A percentile compares a stretch with the other conserved stretches of the same genome.
These are phyloP conservation scores for Rhizopogon vulgaris DNA, from an alignment of 768 basidiomycete genomes.

Conservation along the genomic window DNA sequence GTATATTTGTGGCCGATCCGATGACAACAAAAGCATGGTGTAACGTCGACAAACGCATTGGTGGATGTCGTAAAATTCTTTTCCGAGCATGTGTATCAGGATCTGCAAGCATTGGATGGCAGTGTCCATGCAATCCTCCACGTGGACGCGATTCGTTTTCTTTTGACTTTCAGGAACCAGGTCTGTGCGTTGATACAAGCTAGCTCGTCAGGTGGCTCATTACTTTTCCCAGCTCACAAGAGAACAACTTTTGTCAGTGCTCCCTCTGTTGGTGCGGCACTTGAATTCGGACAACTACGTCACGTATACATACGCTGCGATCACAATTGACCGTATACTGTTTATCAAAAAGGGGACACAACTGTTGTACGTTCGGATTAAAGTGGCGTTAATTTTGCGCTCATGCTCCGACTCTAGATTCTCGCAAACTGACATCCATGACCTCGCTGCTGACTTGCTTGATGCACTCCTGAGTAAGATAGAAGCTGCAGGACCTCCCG, in stretches of 20 bases:
- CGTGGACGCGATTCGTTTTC: constrained; percentile 93
- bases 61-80: constrained; percentile 96
- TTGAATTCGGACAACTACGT: constrained; percentile 84
- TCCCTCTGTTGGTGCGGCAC: constrained; percentile 81
- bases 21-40: constrained; percentile 60
- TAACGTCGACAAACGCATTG: constrained; percentile 86
- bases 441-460: constrained; percentile 70
- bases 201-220: not conserved
- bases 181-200: constrained; percentile 31
- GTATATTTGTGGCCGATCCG: not conserved
- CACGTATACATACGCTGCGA: constrained; percentile 92
- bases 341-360: constrained; percentile 79
- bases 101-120: constrained; percentile 66
- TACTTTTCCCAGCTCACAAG: constrained; percentile 66
- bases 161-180: constrained; percentile 95
- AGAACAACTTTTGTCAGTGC: constrained; percentile 84
- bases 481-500: constrained; percentile 70
- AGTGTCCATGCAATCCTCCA: constrained; percentile 85
- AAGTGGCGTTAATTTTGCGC: not conserved
- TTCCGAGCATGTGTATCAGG: constrained; percentile 83
- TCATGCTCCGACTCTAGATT: constrained; percentile 48
- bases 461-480: constrained; percentile 73
- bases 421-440: constrained; percentile 79
- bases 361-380: constrained; percentile 52
- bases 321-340: constrained; percentile 93